Evolutionary conservation across 1,284 basidiomycete species (phyloP).

Genomic region (Cyathus olla): DNA sequence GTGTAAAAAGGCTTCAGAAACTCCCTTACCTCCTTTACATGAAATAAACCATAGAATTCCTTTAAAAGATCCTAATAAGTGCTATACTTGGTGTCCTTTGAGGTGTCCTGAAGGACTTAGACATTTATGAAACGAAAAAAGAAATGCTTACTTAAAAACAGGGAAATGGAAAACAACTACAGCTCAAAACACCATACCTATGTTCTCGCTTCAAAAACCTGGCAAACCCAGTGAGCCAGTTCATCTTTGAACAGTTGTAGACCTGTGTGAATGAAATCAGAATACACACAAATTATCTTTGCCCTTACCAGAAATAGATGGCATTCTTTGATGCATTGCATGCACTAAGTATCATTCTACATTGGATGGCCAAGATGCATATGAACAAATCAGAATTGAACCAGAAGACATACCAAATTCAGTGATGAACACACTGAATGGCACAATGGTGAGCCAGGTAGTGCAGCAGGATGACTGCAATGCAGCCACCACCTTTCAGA

Average conservation of each 20-base stretch:
- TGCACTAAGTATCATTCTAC: slow-evolving; percentile 26
- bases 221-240: slow-evolving; percentile 3
- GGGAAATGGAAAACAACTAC: slow-evolving; percentile 29
- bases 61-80: slow-evolving; percentile 24
- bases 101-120: slow-evolving; percentile 27
- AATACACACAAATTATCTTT: slow-evolving; percentile 24
- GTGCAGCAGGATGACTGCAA: slow-evolving; percentile 40
- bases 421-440: slow-evolving; percentile 35
- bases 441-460: slow-evolving; percentile 41
- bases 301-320: slow-evolving; percentile 35
- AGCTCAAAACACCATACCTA: slow-evolving; percentile 29
- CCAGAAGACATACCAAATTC: slow-evolving; percentile 36
- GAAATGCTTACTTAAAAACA: slow-evolving; percentile 19
- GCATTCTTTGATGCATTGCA: slow-evolving; percentile 27
- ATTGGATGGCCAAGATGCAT: slow-evolving; percentile 44
- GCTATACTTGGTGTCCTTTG: slow-evolving; percentile 26
- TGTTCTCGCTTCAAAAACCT: slow-evolving; percentile 36
- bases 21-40: slow-evolving; percentile 21
- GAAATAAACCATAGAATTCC: slow-evolving; percentile 38
- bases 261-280: slow-evolving; percentile 14
- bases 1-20: slow-evolving; percentile 18
- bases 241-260: slow-evolving; percentile 18
- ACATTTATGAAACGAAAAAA: slow-evolving; percentile 25
- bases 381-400: slow-evolving; percentile 42
- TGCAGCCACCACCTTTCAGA: background rate